These are phyloP conservation scores for Elongisporangium undulatum DNA, from an alignment of 352 stramenopile genomes.

Conservation along the genomic window DNA sequence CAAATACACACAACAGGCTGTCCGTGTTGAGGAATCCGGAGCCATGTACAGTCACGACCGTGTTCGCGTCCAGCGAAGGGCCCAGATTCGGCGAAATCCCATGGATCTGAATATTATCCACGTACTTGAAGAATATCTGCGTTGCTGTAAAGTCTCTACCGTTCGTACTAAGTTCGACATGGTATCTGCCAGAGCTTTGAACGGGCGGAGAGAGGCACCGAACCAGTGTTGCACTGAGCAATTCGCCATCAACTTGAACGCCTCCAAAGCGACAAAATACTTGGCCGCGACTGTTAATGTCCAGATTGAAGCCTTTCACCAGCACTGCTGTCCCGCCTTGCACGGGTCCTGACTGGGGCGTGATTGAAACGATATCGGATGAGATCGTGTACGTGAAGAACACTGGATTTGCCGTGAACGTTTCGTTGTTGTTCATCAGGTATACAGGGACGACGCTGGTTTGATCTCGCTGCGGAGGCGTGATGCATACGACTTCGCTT, in stretches of 20 bases:
- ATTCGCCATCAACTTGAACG: conserved; percentile 15
- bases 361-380: conserved; percentile 47
- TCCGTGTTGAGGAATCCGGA: conserved; percentile 53
- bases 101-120: conserved; percentile 34
- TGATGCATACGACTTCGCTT: conserved; percentile 64
- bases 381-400: conserved; percentile 78
- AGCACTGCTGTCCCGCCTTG: conserved; percentile 49
- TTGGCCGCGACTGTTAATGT: conserved; percentile 25
- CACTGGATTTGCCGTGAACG: conserved; percentile 51
- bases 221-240: conserved; percentile 29
- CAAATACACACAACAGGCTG: conserved; percentile 56
- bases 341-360: conserved; percentile 40
- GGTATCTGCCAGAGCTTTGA: conserved; percentile 14
- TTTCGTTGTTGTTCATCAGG: conserved; percentile 70
- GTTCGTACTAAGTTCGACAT: conserved; percentile 60
- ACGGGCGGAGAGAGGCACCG: conserved; percentile 41
- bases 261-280: conserved; percentile 49
- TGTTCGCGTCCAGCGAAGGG: conserved; percentile 46
- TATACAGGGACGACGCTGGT: conserved; percentile 36
- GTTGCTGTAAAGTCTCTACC: conserved; percentile 45
- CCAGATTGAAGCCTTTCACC: conserved; percentile 53
- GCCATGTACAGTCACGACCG: conserved; percentile 59
- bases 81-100: conserved; percentile 49
- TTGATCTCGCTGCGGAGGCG: conserved; percentile 40
- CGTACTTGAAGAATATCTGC: conserved; percentile 38